Conservation (phyloP, 805 yeast genomes). For the Saturnispora gosingensis region DNA sequence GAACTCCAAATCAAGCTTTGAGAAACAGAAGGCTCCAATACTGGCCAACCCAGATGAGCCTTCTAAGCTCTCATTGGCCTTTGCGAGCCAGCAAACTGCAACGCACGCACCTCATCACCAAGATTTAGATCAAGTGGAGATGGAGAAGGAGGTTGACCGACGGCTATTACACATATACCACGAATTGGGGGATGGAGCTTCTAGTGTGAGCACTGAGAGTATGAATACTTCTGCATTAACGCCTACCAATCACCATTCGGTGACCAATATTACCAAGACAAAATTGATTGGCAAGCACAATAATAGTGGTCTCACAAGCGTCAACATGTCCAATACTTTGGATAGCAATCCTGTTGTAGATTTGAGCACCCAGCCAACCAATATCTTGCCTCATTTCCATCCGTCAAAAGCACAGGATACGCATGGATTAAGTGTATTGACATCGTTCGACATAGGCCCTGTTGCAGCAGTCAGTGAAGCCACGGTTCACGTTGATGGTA, state of each 20-base stretch:
- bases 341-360: conserved; percentile 4
- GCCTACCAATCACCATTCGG: neutral
- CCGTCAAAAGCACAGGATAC: neutral
- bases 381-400: neutral
- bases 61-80: conserved; percentile 25
- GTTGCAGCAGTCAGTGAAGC: conserved; percentile 8
- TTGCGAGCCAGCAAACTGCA: conserved; percentile 13
- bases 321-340: neutral
- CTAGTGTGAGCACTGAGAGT: neutral
- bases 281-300: neutral
- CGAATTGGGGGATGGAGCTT: neutral
- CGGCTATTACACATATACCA: conserved; percentile 5
- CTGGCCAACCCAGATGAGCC: conserved; percentile 11
- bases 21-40: neutral
- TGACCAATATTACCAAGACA: conserved; percentile 4
- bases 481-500: conserved; percentile 7
- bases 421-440: conserved; percentile 13
- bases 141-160: conserved; percentile 20
- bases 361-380: neutral
- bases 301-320: neutral
- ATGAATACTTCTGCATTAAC: neutral
- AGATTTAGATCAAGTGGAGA: conserved; percentile 19
- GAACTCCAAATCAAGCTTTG: neutral
- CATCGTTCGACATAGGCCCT: conserved; percentile 9
- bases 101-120: conserved; percentile 1